Evolutionary conservation across 1,284 basidiomycete genomes (phyloP).

Genomic region (Malassezia obtusa): DNA sequence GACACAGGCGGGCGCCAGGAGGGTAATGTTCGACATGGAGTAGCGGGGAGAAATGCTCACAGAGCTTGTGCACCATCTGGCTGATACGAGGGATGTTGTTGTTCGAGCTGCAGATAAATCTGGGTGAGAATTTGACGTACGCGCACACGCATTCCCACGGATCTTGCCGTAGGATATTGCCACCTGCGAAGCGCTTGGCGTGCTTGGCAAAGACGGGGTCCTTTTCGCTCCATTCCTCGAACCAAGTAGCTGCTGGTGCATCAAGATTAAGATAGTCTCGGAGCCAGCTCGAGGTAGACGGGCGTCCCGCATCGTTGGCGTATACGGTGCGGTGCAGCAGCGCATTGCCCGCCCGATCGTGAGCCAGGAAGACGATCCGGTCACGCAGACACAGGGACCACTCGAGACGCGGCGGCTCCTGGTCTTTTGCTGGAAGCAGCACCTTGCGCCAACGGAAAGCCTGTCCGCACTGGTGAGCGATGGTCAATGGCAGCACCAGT

Average conservation of each 20-base stretch:
- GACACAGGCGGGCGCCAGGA: slow-evolving; percentile 5
- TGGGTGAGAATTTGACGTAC: slow-evolving; percentile 10
- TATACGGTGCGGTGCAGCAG: slow-evolving; percentile 32
- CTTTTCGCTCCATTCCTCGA: slow-evolving; percentile 62
- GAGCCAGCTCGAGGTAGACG: slow-evolving; percentile 64
- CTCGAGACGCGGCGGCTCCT: slow-evolving; percentile 15
- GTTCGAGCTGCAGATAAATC: slow-evolving; percentile 96
- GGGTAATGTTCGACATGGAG: slow-evolving; percentile 50
- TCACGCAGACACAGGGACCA: slow-evolving; percentile 44
- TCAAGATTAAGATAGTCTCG: slow-evolving; percentile 81
- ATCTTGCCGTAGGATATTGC: slow-evolving; percentile 74
- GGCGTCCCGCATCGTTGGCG: background rate
- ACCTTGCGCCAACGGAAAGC: slow-evolving; percentile 44
- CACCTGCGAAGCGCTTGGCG: slow-evolving; percentile 55
- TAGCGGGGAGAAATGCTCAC: slow-evolving; percentile 54
- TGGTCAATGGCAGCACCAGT: slow-evolving; percentile 34
- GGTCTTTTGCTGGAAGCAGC: slow-evolving; percentile 13
- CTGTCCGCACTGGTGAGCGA: slow-evolving; percentile 46
- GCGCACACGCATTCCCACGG: slow-evolving; percentile 61
- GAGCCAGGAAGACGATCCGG: slow-evolving; percentile 40
- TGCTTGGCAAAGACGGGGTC: slow-evolving; percentile 68
- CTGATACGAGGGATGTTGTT: slow-evolving; percentile 62
- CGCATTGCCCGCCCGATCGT: slow-evolving; percentile 30
- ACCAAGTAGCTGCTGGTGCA: slow-evolving; percentile 64
- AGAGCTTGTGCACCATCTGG: slow-evolving; percentile 47